Evolutionary conservation across 169 alveolate species (phyloP).

Genomic region (Cryptosporidium baileyi): DNA sequence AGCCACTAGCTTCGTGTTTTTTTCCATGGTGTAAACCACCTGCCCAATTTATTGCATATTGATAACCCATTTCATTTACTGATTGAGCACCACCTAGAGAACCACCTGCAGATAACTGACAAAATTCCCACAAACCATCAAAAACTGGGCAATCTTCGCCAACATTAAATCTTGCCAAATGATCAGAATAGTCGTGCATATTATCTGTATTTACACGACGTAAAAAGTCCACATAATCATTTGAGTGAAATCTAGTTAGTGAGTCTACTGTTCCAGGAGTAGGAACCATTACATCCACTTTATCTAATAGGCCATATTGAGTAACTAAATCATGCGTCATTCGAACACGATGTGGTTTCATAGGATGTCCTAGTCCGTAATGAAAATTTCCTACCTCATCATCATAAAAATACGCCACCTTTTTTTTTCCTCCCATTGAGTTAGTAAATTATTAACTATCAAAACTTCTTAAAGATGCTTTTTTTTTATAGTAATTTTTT

Average conservation of each 20-base stretch:
- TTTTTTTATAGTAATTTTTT: neutral
- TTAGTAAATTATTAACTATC: neutral
- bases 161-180: slow-evolving; percentile 83
- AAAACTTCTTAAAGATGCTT: neutral
- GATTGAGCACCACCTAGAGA: slow-evolving; percentile 83
- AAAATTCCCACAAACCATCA: slow-evolving; percentile 88
- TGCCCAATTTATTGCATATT: slow-evolving; percentile 88
- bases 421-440: slow-evolving; percentile 70
- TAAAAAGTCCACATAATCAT: slow-evolving; percentile 86
- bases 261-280: slow-evolving; percentile 67
- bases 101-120: slow-evolving; percentile 85
- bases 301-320: slow-evolving; percentile 78
- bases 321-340: slow-evolving; percentile 84
- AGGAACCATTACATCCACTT: slow-evolving; percentile 65
- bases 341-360: slow-evolving; percentile 88
- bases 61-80: slow-evolving; percentile 79
- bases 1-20: slow-evolving; percentile 88
- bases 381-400: slow-evolving; percentile 82
- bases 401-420: slow-evolving; percentile 80
- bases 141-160: slow-evolving; percentile 93
- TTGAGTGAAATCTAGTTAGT: slow-evolving; percentile 81
- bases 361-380: slow-evolving; percentile 85
- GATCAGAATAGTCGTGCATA: slow-evolving; percentile 82
- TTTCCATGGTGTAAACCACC: slow-evolving; percentile 93
- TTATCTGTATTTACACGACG: slow-evolving; percentile 83